Evolutionary conservation across 2,329 filamentous ascomycete species (phyloP).

Genomic region (Aspergillus amoenus): DNA sequence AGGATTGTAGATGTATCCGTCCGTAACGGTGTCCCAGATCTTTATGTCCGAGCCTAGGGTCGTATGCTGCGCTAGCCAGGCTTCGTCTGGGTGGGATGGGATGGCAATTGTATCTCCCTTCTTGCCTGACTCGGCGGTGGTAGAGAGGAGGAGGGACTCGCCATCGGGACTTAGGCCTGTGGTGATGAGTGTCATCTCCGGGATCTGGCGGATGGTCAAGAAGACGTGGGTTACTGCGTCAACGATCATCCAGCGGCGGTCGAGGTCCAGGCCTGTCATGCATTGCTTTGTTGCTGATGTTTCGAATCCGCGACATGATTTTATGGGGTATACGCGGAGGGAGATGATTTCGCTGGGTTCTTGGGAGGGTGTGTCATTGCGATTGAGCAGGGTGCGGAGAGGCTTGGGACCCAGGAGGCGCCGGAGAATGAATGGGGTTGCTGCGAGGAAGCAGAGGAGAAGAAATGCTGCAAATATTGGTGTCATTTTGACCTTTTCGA

Average conservation of each 20-base stretch:
- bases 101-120: constrained; percentile 45
- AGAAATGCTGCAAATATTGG: background rate
- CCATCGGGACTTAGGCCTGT: constrained; percentile 49
- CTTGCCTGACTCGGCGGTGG: constrained; percentile 45
- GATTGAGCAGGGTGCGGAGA: background rate
- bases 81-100: constrained; percentile 53
- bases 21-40: constrained; percentile 61
- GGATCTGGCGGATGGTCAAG: constrained; percentile 61
- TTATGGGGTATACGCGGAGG: constrained; percentile 63
- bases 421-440: constrained; percentile 13
- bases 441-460: background rate
- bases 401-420: constrained; percentile 10
- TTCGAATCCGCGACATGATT: constrained; percentile 64
- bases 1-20: constrained; percentile 55
- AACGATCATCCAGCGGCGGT: constrained; percentile 68
- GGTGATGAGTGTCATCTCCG: constrained; percentile 63
- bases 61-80: constrained; percentile 58
- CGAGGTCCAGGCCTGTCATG: constrained; percentile 59
- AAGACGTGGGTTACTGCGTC: constrained; percentile 55
- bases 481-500: background rate
- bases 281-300: constrained; percentile 53
- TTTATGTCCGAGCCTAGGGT: constrained; percentile 46
- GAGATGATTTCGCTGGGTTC: constrained; percentile 31
- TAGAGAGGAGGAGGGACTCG: constrained; percentile 45
- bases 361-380: background rate